Conservation (phyloP, 805 yeast species). For the Henningerozyma blattae region DNA sequence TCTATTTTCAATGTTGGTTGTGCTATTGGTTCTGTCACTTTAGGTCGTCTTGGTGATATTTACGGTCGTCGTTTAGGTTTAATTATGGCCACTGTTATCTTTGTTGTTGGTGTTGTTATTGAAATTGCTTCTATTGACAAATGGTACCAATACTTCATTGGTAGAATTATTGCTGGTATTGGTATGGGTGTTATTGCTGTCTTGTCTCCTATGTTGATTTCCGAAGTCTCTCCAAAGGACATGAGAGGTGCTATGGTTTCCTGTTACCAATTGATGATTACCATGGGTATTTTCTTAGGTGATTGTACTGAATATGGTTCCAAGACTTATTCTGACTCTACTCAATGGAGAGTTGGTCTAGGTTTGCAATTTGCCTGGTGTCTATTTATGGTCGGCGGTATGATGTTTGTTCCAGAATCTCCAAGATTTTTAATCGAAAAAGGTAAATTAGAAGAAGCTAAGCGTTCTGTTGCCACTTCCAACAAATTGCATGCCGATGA, state of each 20-base stretch:
- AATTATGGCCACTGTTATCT: slow-evolving; percentile 48
- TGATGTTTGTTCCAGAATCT: slow-evolving; percentile 54
- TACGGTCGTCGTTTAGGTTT: slow-evolving; percentile 58
- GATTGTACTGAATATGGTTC: slow-evolving; percentile 65
- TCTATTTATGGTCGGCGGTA: slow-evolving; percentile 25
- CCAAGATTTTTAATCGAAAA: slow-evolving; percentile 52
- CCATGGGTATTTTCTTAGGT: slow-evolving; percentile 64
- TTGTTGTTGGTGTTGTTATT: slow-evolving; percentile 54
- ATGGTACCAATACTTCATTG: slow-evolving; percentile 65
- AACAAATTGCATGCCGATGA: slow-evolving; percentile 44
- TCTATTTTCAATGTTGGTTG: slow-evolving; percentile 61
- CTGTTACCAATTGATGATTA: slow-evolving; percentile 57
- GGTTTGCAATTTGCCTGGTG: slow-evolving; percentile 43
- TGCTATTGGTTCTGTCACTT: slow-evolving; percentile 57
- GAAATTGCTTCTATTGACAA: slow-evolving; percentile 42
- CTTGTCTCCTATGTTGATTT: slow-evolving; percentile 57
- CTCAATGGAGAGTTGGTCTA: slow-evolving; percentile 63
- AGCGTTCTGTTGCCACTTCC: slow-evolving; percentile 41
- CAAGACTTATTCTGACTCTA: slow-evolving; percentile 48
- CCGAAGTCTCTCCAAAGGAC: slow-evolving; percentile 26
- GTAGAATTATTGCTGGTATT: slow-evolving; percentile 57
- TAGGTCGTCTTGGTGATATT: slow-evolving; percentile 48
- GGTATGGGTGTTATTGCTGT: slow-evolving; percentile 73
- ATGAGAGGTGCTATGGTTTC: slow-evolving; percentile 62
- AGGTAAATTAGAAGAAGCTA: slow-evolving; percentile 48